Base-by-base conservation (phyloP, 2,329 filamentous ascomycete genomes). In the Beauveria sp. region DNA sequence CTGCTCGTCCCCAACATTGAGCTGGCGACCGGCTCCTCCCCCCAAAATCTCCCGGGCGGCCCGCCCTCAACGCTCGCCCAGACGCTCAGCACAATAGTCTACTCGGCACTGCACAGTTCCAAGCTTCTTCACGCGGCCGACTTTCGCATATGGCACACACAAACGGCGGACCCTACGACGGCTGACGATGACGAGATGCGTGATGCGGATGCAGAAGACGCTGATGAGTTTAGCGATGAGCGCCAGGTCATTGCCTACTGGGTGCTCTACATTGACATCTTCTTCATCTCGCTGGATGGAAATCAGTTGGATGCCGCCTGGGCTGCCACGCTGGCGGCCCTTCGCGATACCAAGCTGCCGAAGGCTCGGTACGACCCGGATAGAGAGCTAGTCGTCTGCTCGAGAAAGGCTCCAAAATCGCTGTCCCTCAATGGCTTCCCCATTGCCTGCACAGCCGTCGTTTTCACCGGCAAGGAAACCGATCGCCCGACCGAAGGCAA, bases 1-100 rank as follows among this genome's bases (percentile, higher is more conserved):
- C 78, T 99, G 16, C 78, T 99, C 2, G 93, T 99, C 2, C 93
- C 95, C 2, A 99, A 99, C 71, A 85, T 99, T 60, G 95, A 97
- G 71, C 79, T 99, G 38, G 89, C 88, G 40, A 99, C 95, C 1
- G 95, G 95, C 42, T 96, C 90, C 70, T 90, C 92, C 7, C 93
- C 93, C 3, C 83, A 88, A 24, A 91, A 93, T 67, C 80, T 96
- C 20, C 92, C 95, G 0, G 92, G 93, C 51, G 88, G 88, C 10
- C 88, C 95, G 24, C 95, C 91, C 1, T 87, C 85, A 6, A 82
- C 86, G 0, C 80, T 92, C 40, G 93, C 92, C 3, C 95, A 99
- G 76, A 89, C 89, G 4, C 79, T 99, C 34, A 91, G 90, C 66
- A 91, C 93, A 63, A 82, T 91, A 60, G 78, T 97, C 45, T 87